phyloP scores from a whole-genome alignment of 75 land plant genomes.

The Pinus tabuliformis region DNA sequence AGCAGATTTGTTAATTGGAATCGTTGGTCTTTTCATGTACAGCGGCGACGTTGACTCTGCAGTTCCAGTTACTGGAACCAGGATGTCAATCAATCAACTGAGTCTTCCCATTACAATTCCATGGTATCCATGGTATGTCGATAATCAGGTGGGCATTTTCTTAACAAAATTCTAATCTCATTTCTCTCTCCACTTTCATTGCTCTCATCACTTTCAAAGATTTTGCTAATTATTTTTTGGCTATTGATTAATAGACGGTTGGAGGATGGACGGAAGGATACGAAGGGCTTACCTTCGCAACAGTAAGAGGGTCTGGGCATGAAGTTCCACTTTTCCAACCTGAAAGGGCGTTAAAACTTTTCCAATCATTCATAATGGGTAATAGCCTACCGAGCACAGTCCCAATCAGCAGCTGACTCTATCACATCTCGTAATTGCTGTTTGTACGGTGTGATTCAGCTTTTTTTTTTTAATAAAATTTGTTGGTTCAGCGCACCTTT shows the following conservation, averaged over 20 bases:
- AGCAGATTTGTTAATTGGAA: too few species aligned
- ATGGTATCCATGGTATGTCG: constrained; percentile 32
- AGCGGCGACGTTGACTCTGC: constrained; percentile 55
- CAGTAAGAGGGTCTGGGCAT: constrained; percentile 79
- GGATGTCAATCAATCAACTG: constrained; percentile 34
- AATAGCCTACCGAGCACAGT: neutral
- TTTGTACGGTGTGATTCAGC: too few species aligned
- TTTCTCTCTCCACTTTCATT: too few species aligned
- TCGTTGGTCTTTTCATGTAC: neutral
- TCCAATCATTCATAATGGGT: constrained; percentile 9
- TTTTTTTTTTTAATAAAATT: too few species aligned
- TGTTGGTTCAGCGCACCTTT: too few species aligned
- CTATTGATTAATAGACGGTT: constrained; percentile 6
- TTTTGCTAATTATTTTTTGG: too few species aligned
- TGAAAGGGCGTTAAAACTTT: constrained; percentile 14
- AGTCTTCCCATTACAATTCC: constrained; percentile 14
- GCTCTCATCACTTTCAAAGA: too few species aligned
- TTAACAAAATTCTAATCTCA: neutral
- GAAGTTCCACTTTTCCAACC: constrained; percentile 47
- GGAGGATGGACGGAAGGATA: constrained; percentile 67
- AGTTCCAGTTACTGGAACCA: constrained; percentile 51
- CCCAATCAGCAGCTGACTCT: too few species aligned
- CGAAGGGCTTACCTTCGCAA: constrained; percentile 55
- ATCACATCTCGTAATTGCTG: too few species aligned
- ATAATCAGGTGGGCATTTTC: neutral